phyloP scores from a whole-genome alignment of 1,139 yeast species.

The Yamadazyma buinensis region DNA sequence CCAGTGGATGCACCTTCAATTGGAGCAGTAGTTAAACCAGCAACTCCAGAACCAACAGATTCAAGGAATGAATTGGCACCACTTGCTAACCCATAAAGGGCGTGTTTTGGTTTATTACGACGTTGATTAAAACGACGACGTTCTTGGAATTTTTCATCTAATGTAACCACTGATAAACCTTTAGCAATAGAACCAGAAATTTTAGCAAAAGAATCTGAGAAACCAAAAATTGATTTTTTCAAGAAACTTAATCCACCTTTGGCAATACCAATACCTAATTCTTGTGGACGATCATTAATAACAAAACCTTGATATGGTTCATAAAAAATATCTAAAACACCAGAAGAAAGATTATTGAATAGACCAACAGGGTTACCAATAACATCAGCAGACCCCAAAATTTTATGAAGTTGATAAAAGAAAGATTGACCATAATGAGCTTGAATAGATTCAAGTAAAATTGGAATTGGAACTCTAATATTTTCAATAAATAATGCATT shows the following conservation, averaged over 20 bases:
- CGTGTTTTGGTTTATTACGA: slow-evolving; percentile 80
- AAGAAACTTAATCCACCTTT: slow-evolving; percentile 93
- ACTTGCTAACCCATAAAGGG: slow-evolving; percentile 77
- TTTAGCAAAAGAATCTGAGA: slow-evolving; percentile 89
- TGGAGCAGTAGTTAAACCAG: slow-evolving; percentile 90
- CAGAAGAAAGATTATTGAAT: slow-evolving; percentile 88
- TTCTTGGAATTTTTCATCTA: slow-evolving; percentile 83
- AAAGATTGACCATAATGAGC: slow-evolving; percentile 93
- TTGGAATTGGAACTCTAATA: slow-evolving; percentile 78
- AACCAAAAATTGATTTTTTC: slow-evolving; percentile 91
- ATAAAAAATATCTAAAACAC: slow-evolving; percentile 92
- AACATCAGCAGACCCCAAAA: slow-evolving; percentile 93
- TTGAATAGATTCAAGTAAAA: slow-evolving; percentile 64
- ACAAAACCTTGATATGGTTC: slow-evolving; percentile 97
- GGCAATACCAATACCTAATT: slow-evolving; percentile 90
- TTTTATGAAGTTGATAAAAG: slow-evolving; percentile 86
- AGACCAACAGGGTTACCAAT: slow-evolving; percentile 97
- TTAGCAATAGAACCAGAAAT: slow-evolving; percentile 93
- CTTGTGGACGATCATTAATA: slow-evolving; percentile 93
- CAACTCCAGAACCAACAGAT: slow-evolving; percentile 80
- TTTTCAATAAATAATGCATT: slow-evolving; percentile 88
- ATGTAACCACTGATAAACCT: slow-evolving; percentile 86
- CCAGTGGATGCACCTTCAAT: slow-evolving; percentile 80
- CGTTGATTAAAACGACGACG: slow-evolving; percentile 69
- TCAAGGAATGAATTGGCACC: slow-evolving; percentile 91